Base-by-base conservation (phyloP, 2,329 filamentous ascomycete genomes). In the Aspergillus sojae region DNA sequence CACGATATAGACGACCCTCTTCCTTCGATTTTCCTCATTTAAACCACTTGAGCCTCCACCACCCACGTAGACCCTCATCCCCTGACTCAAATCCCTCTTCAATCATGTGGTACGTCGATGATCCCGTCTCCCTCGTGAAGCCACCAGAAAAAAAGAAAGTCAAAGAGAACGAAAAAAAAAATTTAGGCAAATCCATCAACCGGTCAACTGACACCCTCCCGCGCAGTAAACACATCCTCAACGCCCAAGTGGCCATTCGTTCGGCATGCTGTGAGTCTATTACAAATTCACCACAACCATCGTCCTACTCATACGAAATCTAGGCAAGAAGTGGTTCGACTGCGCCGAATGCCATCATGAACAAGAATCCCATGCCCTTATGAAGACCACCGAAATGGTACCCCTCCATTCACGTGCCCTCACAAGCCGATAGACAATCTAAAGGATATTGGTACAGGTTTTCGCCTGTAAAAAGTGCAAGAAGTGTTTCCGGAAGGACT, bases 391-490 rank as follows among this genome's bases (percentile, higher is more conserved):
- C 71, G 95, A 99, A 75, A 96, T 99, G 93, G 85, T 86, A 72
- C 61, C 26, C 45, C 45, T 7, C 45, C 21, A 54, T 16, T 34
- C 43, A 58, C 21, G 53, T 60, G n/a, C 26, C 23, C 26, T n/a
- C 30, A 10, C 23, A 56, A 36, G 1, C 14, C 16, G 14, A 16
- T 11, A 28, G 14, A 4, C 56, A 81, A 26, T 53, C 57, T 60
- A 60, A 60, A 9, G 7, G 1, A 28, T 19, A 26, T n/a, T 16
- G n/a, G 32, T 12, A 87, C 84, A 43, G 74, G 64, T 72, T 14
- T 98, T 99, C 75, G 93, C 92, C 58, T 99, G 95, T 87, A 99
- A 99, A 74, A 99, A 99, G 83, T 99, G 95, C 88, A 94, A 91
- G 71, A 99, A 99, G 81, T 94, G 90, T 80, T 99, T 99, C 84